Base-by-base conservation (phyloP, 805 yeast species). In the Candida rishiriensis region DNA sequence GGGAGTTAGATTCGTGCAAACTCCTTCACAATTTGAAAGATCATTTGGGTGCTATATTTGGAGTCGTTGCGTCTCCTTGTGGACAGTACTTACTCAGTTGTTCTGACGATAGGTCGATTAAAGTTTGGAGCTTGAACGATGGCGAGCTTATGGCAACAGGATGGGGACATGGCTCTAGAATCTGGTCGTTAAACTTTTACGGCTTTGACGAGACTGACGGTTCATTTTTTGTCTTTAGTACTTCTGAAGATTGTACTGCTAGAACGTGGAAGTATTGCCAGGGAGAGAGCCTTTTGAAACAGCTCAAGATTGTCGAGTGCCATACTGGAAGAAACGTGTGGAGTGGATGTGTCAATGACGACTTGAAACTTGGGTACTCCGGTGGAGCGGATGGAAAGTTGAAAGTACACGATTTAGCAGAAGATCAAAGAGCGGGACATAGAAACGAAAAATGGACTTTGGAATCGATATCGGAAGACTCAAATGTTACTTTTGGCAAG, bases 161-260 rank as follows among this genome's bases (percentile, higher is more conserved):
- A 0, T 93, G 97, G 97, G 99, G 98, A 12, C 99, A 93, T 60
- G 83, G 85, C 1, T 91, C 98, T 0, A 76, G 99, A 59, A 90
- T 93, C 34, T 93, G 99, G 99, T 75, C 77, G 36, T 67, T 91
- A 37, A 72, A 71, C 40, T 87, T 88, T 57, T 75, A 69, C 46
- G 65, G 66, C 6, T 53, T 61, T 14, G 64, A 63, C 37, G 46
- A 48, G 3, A 43, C 48, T n/a, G 44, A 45, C 5, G 34, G 40
- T 15, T 50, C 49, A 5, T 51, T 57, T 52, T 61, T 66, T 5
- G 53, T 82, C 1, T 68, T 88, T 13, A 80, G 95, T 61, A 79
- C 82, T 21, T 82, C 95, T 6, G 99, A 93, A 61, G 99, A 93
- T 63, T 79, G 90, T 54, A 83, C 96, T 0, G 77, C 86, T 10